Evolutionary conservation across 2,329 filamentous ascomycete genomes (phyloP), one percentile per base, ranked within the genome.

Genomic region (Pseudogymnoascus sp.): DNA sequence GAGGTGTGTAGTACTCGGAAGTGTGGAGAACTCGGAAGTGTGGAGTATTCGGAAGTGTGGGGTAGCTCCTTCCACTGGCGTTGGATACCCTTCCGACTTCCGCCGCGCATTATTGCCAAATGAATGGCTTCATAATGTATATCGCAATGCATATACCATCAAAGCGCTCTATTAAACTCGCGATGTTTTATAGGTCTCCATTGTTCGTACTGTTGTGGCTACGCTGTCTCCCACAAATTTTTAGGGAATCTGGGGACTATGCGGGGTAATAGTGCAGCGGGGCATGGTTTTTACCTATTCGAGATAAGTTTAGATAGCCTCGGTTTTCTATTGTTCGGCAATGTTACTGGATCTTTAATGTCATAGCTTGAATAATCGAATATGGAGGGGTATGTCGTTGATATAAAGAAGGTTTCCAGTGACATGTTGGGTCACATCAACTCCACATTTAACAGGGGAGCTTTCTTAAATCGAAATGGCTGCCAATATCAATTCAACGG

Each of bases 271-370:
- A 21, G 19, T 19, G 39, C 19, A 4, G 12, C n/a, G 39, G 19
- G 6, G 12, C 39, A 23, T 9, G 12, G 2, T 8, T 23, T 26
- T 45, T 23, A 26, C 39, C 39, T 45, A 23, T 45, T 45, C 19
- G 13, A 45, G 39, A n/a, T 26, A 45, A 45, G 39, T 45, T 41
- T 45, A 45, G 39, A 45, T 45, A 45, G 39, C 39, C 39, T 45
- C 39, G 39, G 39, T 45, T 45, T 45, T 45, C 39, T 45, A 45
- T 45, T 45, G 39, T 45, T 45, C 39, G 39, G 39, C 39, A 45
- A 45, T 26, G 39, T 45, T 45, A 45, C 13, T n/a, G 13, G 39
- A 45, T 45, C 39, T 23, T 45, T 21, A 23, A 45, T 26, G 39
- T 45, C 18, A 45, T 5, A 26, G 39, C 39, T 45, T 13, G n/a